Percentiles rank a stretch among this genome's conserved stretches.
These are phyloP conservation scores for Haemoproteus tartakovskyi DNA, from an alignment of 169 alveolate genomes.

Conservation along the genomic window DNA sequence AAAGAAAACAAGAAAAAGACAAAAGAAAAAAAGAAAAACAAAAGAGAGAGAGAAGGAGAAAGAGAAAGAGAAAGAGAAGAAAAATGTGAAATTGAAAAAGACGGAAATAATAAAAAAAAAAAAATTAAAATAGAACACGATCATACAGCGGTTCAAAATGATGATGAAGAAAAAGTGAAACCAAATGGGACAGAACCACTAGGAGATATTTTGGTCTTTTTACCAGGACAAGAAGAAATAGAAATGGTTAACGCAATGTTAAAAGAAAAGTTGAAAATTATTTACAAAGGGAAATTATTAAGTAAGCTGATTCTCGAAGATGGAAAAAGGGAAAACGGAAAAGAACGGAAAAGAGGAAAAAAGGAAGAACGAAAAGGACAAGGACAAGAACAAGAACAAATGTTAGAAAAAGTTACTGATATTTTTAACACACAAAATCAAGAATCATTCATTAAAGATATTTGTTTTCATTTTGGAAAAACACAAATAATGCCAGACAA, in stretches of 20 bases:
- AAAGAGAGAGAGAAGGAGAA: constrained; percentile 52
- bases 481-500: constrained; percentile 44
- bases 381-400: constrained; percentile 10
- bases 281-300: constrained; percentile 64
- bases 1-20: too few relatives aligned
- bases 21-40: constrained; percentile 4
- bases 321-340: neutral
- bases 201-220: constrained; percentile 98
- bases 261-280: constrained; percentile 69
- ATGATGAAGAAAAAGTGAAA: neutral
- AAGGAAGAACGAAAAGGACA: constrained; percentile 6
- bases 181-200: constrained; percentile 92
- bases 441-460: constrained; percentile 2
- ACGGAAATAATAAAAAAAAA: too few relatives aligned
- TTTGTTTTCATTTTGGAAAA: constrained; percentile 64
- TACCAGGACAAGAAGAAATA: constrained; percentile 99
- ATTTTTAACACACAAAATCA: neutral
- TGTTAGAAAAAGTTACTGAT: constrained; percentile 1
- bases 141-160: constrained; percentile 5
- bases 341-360: constrained; percentile 29
- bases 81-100: constrained; percentile 2
- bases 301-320: constrained; percentile 31
- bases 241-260: constrained; percentile 92
- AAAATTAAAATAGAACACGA: constrained; percentile 37
- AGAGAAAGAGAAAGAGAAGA: constrained; percentile 17